Base-by-base conservation (phyloP, 176 grass and related monocot species). In the Typha latifolia region DNA sequence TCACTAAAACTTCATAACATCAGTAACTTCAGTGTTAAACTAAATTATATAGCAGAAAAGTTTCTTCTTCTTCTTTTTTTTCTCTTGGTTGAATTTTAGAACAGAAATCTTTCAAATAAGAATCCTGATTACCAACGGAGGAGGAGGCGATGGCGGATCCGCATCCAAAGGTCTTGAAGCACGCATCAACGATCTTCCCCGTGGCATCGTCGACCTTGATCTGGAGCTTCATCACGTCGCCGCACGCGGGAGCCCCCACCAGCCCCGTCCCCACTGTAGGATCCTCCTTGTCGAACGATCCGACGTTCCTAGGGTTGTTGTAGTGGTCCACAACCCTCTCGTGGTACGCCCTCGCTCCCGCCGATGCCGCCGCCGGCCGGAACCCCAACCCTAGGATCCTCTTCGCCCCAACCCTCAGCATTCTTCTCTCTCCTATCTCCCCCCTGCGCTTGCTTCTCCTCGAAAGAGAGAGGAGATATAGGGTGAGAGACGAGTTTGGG, bases 151-250 rank as follows among this genome's bases (percentile, higher is more conserved):
- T 99, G 62, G 94, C 86, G 12, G 94, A 99, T 62, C 94, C 94
- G 31, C 89, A 93, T 12, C 89, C 89, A 67, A 93, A 93, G 51
- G 94, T 93, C 86, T 99, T 99, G 73, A 97, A 97, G 70, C 93
- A 91, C 12, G 88, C 85, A 59, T 97, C 88, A 50, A 86, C 72
- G 69, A 97, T 92, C 81, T 43, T 86, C 9, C 88, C 88, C 26
- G 88, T 79, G 0, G 20, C 72, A 22, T 89, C 73, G 62, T 97
- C 88, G 59, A 92, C 81, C 78, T 77, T 87, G 70, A 97, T 97
- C 81, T 92, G 88, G 67, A 97, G 81, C 83, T 92, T 89, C 93
- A 97, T 97, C 72, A 97, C 93, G 69, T 97, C 88, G 16, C 93
- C 93, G 66, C 88, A 97, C 2, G 93, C 93, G 12, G 93, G 93